These are phyloP conservation scores for Metarhizium guizhouense DNA, from an alignment of 2,329 filamentous ascomycete species.

Conservation along the genomic window DNA sequence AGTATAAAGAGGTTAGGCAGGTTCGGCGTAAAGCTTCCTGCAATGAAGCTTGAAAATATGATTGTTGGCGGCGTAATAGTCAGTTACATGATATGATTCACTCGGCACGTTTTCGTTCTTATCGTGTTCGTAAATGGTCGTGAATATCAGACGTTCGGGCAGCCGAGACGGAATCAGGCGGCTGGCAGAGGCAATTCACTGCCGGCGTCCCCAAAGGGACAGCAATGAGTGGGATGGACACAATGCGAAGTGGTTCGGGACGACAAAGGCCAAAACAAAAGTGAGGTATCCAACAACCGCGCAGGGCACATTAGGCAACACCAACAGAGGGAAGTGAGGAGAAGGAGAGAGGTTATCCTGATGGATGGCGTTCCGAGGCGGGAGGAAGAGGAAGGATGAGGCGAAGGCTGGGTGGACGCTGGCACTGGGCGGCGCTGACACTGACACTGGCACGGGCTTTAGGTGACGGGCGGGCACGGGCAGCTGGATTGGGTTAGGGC, in stretches of 20 bases:
- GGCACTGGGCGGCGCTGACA: not conserved
- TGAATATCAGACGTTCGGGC: not conserved
- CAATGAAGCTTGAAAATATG: not conserved
- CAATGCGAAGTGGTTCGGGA: constrained; percentile 10
- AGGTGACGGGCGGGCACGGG: not conserved
- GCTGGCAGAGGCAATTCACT: constrained; percentile 11
- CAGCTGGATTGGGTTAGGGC: not conserved
- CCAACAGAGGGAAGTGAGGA: constrained; percentile 1
- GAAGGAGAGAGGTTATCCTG: not conserved
- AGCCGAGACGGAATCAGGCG: not conserved
- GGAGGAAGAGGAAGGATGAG: constrained; percentile 1
- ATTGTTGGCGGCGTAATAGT: not conserved
- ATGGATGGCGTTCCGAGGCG: not conserved
- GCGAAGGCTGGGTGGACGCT: constrained; percentile 5
- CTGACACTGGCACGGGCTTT: not conserved
- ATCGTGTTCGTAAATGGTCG: constrained; percentile 1
- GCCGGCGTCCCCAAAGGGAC: constrained; percentile 13
- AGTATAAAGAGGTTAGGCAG: not conserved
- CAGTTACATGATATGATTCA: constrained; percentile 1
- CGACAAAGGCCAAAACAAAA: constrained; percentile 9
- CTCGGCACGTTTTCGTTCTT: constrained; percentile 5
- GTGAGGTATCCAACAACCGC: constrained; percentile 12
- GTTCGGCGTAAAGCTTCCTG: not conserved
- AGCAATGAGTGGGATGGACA: constrained; percentile 10
- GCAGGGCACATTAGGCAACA: constrained; percentile 8